Evolutionary conservation across 208 protist genomes (phyloP).

Genomic region (Leishmania turanica): DNA sequence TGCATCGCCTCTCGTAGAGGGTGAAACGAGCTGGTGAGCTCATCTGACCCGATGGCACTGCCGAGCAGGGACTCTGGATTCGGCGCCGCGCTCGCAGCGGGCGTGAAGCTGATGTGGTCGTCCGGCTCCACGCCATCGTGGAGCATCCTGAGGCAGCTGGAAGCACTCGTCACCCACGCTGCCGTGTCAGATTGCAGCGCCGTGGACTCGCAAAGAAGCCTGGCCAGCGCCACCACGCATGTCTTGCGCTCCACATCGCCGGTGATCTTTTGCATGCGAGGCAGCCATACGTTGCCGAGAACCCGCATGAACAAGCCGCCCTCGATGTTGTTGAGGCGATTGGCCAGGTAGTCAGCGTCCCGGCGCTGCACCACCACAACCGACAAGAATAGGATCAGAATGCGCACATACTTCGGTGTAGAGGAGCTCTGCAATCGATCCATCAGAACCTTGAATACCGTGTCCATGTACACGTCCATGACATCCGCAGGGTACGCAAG

Average conservation of each 20-base stretch:
- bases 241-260: slow-evolving; percentile 84
- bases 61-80: slow-evolving; percentile 34
- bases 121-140: slow-evolving; percentile 71
- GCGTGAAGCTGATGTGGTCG: slow-evolving; percentile 79
- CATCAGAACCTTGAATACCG: slow-evolving; percentile 73
- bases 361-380: slow-evolving; percentile 60
- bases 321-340: slow-evolving; percentile 69
- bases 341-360: slow-evolving; percentile 64
- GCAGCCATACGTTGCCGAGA: slow-evolving; percentile 78
- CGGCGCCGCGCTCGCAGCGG: slow-evolving; percentile 34
- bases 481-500: slow-evolving; percentile 69
- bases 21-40: slow-evolving; percentile 73
- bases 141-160: slow-evolving; percentile 77
- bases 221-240: slow-evolving; percentile 78
- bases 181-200: slow-evolving; percentile 61
- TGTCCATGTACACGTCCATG: slow-evolving; percentile 58
- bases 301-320: slow-evolving; percentile 80
- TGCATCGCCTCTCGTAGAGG: slow-evolving; percentile 73
- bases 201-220: slow-evolving; percentile 66
- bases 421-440: slow-evolving; percentile 61
- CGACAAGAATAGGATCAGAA: slow-evolving; percentile 90
- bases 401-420: slow-evolving; percentile 92
- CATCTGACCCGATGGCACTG: slow-evolving; percentile 13
- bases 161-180: slow-evolving; percentile 67
- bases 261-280: slow-evolving; percentile 83